Percentiles rank a stretch among this genome's conserved stretches.
phyloP scores from a whole-genome alignment of 768 basidiomycete species.

The Hypholoma sublateritium region DNA sequence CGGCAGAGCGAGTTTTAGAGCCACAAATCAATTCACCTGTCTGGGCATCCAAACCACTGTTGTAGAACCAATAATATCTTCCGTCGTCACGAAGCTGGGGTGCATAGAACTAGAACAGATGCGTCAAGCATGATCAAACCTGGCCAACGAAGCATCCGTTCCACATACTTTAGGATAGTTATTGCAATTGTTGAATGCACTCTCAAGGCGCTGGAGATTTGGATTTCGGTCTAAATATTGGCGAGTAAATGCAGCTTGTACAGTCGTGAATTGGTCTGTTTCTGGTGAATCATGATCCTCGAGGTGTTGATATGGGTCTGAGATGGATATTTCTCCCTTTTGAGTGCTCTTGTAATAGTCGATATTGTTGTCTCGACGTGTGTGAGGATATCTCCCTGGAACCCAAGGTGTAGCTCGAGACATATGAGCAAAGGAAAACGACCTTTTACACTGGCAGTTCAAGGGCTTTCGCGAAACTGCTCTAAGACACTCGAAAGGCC shows the following conservation, averaged over 20 bases:
- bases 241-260: slow-evolving; percentile 60
- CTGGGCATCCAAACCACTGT: slow-evolving; percentile 76
- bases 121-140: neutral
- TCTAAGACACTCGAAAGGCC: neutral
- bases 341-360: slow-evolving; percentile 68
- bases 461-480: slow-evolving; percentile 18
- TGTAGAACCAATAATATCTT: slow-evolving; percentile 81
- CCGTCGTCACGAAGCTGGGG: slow-evolving; percentile 63
- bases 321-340: slow-evolving; percentile 60
- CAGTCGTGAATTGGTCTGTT: slow-evolving; percentile 62
- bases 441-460: neutral
- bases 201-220: slow-evolving; percentile 58
- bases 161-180: slow-evolving; percentile 42
- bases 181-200: slow-evolving; percentile 48
- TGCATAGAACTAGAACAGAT: slow-evolving; percentile 51
- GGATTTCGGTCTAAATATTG: slow-evolving; percentile 61
- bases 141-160: neutral
- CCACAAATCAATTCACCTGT: slow-evolving; percentile 33
- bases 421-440: slow-evolving; percentile 11
- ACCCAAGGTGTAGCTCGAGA: slow-evolving; percentile 51
- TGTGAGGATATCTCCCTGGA: slow-evolving; percentile 59
- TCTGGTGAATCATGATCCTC: slow-evolving; percentile 57
- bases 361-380: slow-evolving; percentile 64
- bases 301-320: slow-evolving; percentile 77
- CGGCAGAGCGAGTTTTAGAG: neutral